A percentile compares a stretch with the other conserved stretches of the same genome.
Conservation (phyloP, 352 stramenopile species). For the Hyaloperonospora arabidopsidis region DNA sequence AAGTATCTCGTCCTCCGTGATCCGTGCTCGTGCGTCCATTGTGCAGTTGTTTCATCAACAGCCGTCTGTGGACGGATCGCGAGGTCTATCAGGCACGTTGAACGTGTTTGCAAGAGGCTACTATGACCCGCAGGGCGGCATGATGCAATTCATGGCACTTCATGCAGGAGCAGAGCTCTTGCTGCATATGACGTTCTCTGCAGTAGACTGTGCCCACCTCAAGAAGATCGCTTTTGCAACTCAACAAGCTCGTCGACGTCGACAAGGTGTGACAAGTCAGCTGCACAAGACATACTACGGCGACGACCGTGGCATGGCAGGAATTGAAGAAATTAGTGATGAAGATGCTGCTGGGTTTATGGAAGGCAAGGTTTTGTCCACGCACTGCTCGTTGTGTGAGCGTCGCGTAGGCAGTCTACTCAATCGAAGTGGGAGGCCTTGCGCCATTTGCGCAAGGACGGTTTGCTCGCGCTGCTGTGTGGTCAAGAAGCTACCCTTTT, state of each 20-base stretch:
- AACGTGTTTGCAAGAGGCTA: slow-evolving; percentile 49
- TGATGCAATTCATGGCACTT: slow-evolving; percentile 43
- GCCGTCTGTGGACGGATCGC: slow-evolving; percentile 10
- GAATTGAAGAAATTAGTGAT: slow-evolving; percentile 29
- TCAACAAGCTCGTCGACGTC: slow-evolving; percentile 32
- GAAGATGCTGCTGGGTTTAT: slow-evolving; percentile 13
- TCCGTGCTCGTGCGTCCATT: slow-evolving; percentile 38
- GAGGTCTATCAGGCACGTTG: slow-evolving; percentile 19
- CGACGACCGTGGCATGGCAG: slow-evolving; percentile 19
- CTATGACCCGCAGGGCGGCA: slow-evolving; percentile 45
- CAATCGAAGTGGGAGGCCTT: slow-evolving; percentile 25
- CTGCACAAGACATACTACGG: slow-evolving; percentile 14
- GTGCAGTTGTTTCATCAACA: slow-evolving; percentile 45
- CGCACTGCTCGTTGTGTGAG: slow-evolving; percentile 35
- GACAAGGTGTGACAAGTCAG: slow-evolving; percentile 19
- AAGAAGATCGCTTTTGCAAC: slow-evolving; percentile 54
- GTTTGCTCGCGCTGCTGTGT: slow-evolving; percentile 41
- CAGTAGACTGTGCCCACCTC: slow-evolving; percentile 42
- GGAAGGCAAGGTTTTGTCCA: slow-evolving; percentile 9
- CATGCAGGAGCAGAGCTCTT: slow-evolving; percentile 36
- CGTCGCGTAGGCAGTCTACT: slow-evolving; percentile 28
- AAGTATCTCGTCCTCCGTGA: slow-evolving; percentile 28
- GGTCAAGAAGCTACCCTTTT: slow-evolving; percentile 44
- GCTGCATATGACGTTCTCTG: slow-evolving; percentile 30
- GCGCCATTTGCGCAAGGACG: slow-evolving; percentile 29